Base-by-base conservation (phyloP, 495 filamentous ascomycete species). In the Oleoguttula mirabilis region DNA sequence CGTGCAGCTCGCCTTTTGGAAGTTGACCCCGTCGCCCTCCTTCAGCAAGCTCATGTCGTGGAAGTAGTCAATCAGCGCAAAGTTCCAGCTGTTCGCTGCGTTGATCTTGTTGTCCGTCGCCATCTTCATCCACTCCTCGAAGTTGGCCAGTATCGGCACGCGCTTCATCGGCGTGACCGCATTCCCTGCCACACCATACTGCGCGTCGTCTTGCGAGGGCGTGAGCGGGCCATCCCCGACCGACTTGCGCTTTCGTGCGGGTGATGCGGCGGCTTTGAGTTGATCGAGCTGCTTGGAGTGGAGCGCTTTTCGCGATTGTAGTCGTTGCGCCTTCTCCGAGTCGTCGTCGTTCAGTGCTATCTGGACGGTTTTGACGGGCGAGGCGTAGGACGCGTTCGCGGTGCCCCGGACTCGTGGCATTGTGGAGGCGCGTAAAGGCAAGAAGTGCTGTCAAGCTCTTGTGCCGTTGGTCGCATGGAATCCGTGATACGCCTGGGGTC, bases 121-220 rank as follows among this genome's bases (percentile, higher is more conserved):
- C 84, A 96, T 88, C 73, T 96, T 99, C 92, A 99, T 96, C 90
- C 90, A 96, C 57, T 99, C 92, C 61, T 99, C 90, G 55, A 96
- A 99, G 63, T 96, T 96, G 39, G 92, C 92, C 39, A 96, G 60
- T 42, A 99, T 82, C 0, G 90, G 92, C 23, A 94, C 84, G 31
- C 90, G 82, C 69, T 94, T 93, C 80, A 94, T 86, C 12, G 90
- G 90, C 22, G 90, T 96, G 36, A 94, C 81, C 12, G 78, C 82
- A 32, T 66, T 71, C 23, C 75, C 74, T 37, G 68, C 73, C 22
- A 84, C 76, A 20, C 73, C 63, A 19, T 43, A 30, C 2, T n/a
- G 24, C 15, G 73, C 62, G 54, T 83, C 75, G 38, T 72, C 66
- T 42, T 75, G 77, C 51, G 75, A 71, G 60, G 76, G 78, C 4